phyloP scores from a whole-genome alignment of 257 asterid species.

The Agastache rugosa region DNA sequence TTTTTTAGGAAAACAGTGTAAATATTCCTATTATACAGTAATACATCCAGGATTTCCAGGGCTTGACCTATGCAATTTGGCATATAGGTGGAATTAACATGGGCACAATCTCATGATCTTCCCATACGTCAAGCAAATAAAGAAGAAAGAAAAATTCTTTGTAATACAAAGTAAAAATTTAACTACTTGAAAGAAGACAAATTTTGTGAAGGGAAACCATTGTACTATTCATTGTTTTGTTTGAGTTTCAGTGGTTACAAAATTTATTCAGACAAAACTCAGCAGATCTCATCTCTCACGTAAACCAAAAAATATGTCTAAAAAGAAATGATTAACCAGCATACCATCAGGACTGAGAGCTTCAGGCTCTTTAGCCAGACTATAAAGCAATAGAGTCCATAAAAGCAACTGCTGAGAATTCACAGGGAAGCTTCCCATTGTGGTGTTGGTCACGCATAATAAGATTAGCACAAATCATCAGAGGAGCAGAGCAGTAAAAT shows the following conservation, averaged over 20 bases:
- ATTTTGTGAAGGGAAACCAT: background rate
- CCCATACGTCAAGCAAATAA: background rate
- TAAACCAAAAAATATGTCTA: slow-evolving; percentile 1
- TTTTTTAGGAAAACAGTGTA: no score
- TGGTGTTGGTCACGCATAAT: slow-evolving; percentile 51
- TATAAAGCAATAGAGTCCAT: slow-evolving; percentile 50
- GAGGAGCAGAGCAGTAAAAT: slow-evolving; percentile 33
- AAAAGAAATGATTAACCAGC: slow-evolving; percentile 25
- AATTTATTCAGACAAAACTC: background rate
- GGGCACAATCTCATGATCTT: slow-evolving; percentile 18
- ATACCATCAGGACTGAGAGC: slow-evolving; percentile 84
- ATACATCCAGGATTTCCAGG: background rate
- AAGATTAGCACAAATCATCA: slow-evolving; percentile 49
- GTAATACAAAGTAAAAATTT: background rate
- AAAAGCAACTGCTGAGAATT: slow-evolving; percentile 52
- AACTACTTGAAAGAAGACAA: slow-evolving; percentile 14
- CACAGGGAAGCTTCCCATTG: slow-evolving; percentile 59
- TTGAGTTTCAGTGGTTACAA: slow-evolving; percentile 9
- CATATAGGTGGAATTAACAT: slow-evolving; percentile 25
- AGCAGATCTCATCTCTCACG: slow-evolving; percentile 20
- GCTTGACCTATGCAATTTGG: slow-evolving; percentile 11
- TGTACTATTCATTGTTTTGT: background rate
- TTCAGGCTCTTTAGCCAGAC: slow-evolving; percentile 44
- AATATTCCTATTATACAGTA: slow-evolving; percentile 21
- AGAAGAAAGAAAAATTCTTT: background rate